phyloP scores from a whole-genome alignment of 2,329 filamentous ascomycete genomes.

The Diaporthe destruens region DNA sequence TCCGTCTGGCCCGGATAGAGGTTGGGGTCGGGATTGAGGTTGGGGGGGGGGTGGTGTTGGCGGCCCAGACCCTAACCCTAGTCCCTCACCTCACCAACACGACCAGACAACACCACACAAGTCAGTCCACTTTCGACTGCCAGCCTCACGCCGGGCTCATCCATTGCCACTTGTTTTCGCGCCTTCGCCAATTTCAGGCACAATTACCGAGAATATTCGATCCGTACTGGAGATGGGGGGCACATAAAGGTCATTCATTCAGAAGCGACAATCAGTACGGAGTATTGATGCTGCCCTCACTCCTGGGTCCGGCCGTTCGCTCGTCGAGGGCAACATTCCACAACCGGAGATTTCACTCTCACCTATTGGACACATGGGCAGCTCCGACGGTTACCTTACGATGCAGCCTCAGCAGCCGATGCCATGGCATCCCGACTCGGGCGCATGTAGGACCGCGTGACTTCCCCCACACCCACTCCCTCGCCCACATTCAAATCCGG shows the following conservation, averaged over 20 bases:
- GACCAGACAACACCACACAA: slow-evolving; percentile 5
- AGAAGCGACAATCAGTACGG: slow-evolving; percentile 11
- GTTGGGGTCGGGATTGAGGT: too few relatives aligned
- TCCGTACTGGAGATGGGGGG: slow-evolving; percentile 6
- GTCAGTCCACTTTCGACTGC: slow-evolving; percentile 26
- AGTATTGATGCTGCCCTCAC: slow-evolving; percentile 40
- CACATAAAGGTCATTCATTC: not conserved
- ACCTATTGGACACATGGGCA: slow-evolving; percentile 5
- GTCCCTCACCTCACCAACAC: not conserved
- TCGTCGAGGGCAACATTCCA: slow-evolving; percentile 36
- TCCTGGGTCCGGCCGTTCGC: slow-evolving; percentile 30
- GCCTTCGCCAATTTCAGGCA: not conserved
- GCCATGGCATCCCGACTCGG: slow-evolving; percentile 29
- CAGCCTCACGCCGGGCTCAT: not conserved
- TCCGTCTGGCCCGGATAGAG: not conserved
- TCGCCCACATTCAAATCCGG: slow-evolving; percentile 50
- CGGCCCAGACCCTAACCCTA: slow-evolving; percentile 7
- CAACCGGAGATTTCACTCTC: slow-evolving; percentile 10
- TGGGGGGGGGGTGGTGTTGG: not conserved
- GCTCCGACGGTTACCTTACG: slow-evolving; percentile 14
- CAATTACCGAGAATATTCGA: not conserved
- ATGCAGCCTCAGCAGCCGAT: slow-evolving; percentile 30
- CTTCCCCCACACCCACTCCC: slow-evolving; percentile 44
- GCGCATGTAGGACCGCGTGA: slow-evolving; percentile 9
- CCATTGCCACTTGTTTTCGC: not conserved